Base-by-base conservation (phyloP, 1,139 yeast genomes). In the Debaryomycetaceae sp. region DNA sequence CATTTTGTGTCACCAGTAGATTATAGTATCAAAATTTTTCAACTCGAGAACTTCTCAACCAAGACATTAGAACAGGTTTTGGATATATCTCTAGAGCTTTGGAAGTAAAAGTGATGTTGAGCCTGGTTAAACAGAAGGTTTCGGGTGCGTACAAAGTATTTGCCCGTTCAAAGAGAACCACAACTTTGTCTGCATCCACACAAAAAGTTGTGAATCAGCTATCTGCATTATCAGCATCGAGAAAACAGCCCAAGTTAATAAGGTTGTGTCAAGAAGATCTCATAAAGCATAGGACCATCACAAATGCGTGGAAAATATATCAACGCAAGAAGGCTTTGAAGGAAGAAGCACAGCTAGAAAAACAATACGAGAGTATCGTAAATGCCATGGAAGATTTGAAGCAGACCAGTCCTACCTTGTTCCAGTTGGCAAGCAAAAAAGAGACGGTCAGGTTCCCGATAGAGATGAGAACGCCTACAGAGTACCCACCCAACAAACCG, bases 401-500 rank as follows among this genome's bases (percentile, higher is more conserved):
- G 52, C 45, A 58, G 9, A 44, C 67, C 19, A 65, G 64, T 47
- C 76, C 80, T 0, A 67, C 63, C 44, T 67, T 85, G 44, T 79
- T 61, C 47, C 75, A 73, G 44, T 73, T 73, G 31, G 82, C 84
- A 30, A 75, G 72, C 54, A 56, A 58, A 26, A 61, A 67, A 40
- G 77, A 79, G 46, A 71, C 72, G 43, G 76, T 75, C 48, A 69
- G 81, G 52, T 85, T 82, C 58, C 92, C 94, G 6, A 60, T 83
- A 54, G 96, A 91, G 54, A 62, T 88, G 67, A 78, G 95, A 57
- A 79, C 87, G 5, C 98, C 98, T 28, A 86, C 96, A 1, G 95
- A 89, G 41, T 87, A 72, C 47, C 98, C 98, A n/a, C 85, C 98
- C 31, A 81, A 79, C 54, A 75, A 78, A 46, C 74, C 87, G 22